phyloP scores from a whole-genome alignment of 345 rosid species.

The Sonneratia caseolaris region DNA sequence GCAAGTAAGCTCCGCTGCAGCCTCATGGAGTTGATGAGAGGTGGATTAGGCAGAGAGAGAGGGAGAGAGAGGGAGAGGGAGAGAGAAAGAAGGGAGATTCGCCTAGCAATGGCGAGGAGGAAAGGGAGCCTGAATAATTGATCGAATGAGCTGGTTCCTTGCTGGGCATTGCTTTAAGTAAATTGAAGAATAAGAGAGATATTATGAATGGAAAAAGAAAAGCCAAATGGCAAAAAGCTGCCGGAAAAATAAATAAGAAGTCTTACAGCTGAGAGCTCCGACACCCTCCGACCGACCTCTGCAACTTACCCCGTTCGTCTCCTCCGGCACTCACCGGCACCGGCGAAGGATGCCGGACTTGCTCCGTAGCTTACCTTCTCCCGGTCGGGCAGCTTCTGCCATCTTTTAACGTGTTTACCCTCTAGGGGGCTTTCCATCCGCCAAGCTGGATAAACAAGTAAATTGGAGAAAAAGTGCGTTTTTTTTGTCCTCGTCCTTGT shows the following conservation, averaged over 20 bases:
- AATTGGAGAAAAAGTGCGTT: no score
- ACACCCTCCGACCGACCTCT: neutral
- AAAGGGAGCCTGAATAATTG: neutral
- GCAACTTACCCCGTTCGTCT: neutral
- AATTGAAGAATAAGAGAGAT: neutral
- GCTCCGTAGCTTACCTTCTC: neutral
- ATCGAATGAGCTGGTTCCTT: neutral
- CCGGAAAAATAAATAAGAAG: neutral
- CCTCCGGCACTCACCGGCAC: neutral
- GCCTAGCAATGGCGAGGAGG: neutral
- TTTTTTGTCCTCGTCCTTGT: no score
- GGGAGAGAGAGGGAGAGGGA: neutral
- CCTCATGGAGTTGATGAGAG: neutral
- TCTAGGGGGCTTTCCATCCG: no score
- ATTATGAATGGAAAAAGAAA: neutral
- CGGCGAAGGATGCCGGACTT: neutral
- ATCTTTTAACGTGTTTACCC: no score
- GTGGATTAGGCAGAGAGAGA: neutral
- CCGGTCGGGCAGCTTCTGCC: neutral
- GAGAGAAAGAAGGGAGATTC: neutral
- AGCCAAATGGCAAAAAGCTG: neutral
- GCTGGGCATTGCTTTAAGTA: conserved; percentile 1
- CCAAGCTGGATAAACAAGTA: no score
- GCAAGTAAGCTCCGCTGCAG: neutral
- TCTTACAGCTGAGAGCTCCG: neutral